A percentile compares a stretch with the other conserved stretches of the same genome.
phyloP scores from a whole-genome alignment of 495 filamentous ascomycete genomes.

The Tricharina praecox region DNA sequence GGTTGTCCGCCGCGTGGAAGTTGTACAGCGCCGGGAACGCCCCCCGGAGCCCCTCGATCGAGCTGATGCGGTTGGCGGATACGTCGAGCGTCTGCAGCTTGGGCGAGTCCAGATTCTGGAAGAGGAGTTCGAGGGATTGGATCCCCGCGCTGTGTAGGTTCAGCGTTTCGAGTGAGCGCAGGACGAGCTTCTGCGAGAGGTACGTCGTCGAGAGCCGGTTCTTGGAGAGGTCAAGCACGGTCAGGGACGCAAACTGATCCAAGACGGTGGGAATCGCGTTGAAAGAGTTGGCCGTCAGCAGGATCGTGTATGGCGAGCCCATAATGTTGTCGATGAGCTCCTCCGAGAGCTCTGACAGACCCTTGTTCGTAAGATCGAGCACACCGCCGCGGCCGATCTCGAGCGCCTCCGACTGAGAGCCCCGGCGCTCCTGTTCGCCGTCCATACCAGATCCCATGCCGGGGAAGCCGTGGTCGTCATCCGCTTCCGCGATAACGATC shows the following conservation, averaged over 20 bases:
- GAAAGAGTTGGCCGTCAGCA: constrained; percentile 62
- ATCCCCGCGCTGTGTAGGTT: constrained; percentile 55
- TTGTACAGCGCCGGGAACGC: constrained; percentile 48
- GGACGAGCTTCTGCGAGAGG: constrained; percentile 42
- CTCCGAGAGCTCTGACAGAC: constrained; percentile 35
- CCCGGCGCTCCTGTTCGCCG: constrained; percentile 61
- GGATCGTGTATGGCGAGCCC: constrained; percentile 35
- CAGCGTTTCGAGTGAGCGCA: constrained; percentile 59
- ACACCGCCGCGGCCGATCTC: constrained; percentile 39
- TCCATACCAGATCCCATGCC: constrained; percentile 69
- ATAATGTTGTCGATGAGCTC: constrained; percentile 34
- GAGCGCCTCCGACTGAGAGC: constrained; percentile 8
- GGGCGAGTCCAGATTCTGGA: constrained; percentile 48
- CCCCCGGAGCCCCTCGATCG: constrained; percentile 41
- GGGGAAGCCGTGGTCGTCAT: constrained; percentile 54
- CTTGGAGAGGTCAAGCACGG: constrained; percentile 57
- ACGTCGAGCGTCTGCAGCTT: constrained; percentile 58
- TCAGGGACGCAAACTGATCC: constrained; percentile 49
- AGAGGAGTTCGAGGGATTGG: constrained; percentile 44
- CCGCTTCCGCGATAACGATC: constrained; percentile 68
- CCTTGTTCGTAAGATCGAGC: constrained; percentile 53
- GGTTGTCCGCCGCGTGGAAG: constrained; percentile 61
- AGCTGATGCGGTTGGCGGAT: constrained; percentile 55
- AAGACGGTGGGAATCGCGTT: constrained; percentile 50
- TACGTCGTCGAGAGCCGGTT: constrained; percentile 54